Base-by-base conservation (phyloP, 208 protist species). In the Crithidia bombi region DNA sequence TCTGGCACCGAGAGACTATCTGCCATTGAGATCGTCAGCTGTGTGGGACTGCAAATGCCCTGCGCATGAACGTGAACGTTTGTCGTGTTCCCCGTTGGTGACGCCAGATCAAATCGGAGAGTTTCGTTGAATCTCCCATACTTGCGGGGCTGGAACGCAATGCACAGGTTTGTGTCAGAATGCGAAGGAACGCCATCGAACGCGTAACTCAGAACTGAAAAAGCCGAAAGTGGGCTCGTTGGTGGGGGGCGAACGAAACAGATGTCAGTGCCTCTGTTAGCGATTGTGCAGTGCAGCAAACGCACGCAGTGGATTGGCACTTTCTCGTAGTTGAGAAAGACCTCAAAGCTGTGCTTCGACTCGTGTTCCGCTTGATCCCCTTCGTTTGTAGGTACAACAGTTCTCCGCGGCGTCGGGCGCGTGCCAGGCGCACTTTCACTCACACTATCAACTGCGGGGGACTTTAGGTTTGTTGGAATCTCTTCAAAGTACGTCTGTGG, bases 101-200 rank as follows among this genome's bases (percentile, higher is more conserved):
- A 25, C 17, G 7, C 28, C 54, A 84, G 46, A 28, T 81, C 57
- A n/a, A 93, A 67, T 5, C 59, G 54, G 41, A 93, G 62, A n/a
- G 51, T 46, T 0, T 89, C 77, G 49, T 33, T 66, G 59, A 81
- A 90, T 47, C 65, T 69, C 10, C 89, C 89, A 46, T 90, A 94
- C 21, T 86, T 76, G 23, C 49, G 69, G 15, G 89, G 89, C 3
- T 78, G 62, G 77, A 94, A 94, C 23, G 73, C 70, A 52, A 94
- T 28, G 28, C 68, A 54, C 5, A 91, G 36, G 5, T 68, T 54
- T 38, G 79, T 79, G 63, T 85, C 77, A 23, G 72, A 68, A 25
- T 68, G 51, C 10, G 62, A 36, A 36, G 62, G 65, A 32, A 94
- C 52, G 1, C 54, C 61, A 5, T 72, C 39, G 6, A 73, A 61